Evolutionary conservation across 2,329 filamentous ascomycete species (phyloP), one percentile per base, ranked within the genome.

Genomic region (Alternaria sp.): DNA sequence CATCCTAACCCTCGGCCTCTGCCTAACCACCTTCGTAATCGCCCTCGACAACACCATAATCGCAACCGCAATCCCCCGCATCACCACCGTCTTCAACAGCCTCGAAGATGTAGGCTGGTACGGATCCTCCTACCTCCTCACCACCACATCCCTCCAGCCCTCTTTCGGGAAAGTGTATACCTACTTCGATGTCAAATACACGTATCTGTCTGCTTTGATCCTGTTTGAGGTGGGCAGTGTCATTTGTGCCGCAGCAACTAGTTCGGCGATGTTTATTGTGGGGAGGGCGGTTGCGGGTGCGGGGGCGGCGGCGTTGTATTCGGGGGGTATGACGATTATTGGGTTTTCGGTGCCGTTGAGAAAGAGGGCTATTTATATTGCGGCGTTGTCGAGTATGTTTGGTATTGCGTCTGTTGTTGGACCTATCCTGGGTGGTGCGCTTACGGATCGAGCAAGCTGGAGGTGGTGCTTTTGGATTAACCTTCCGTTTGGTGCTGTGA

Each of bases 141-240:
- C 82, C 4, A 83, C 77, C 7, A 80, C 78, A 40, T 72, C 79
- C 1, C 65, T 81, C 0, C 83, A 84, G 60, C 83, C 83, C 5
- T 81, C 81, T 2, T 85, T 81, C 45, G 85, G 83, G 25, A 85
- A 85, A 77, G 87, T 90, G 2, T 91, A 88, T 8, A 89, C 86
- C 54, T 86, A 85, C 73, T 88, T 88, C 67, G 78, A 83, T 12
- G 81, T 87, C 62, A 85, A 85, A 67, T 85, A 79, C 54, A 81
- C 81, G 1, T 89, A 85, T 70, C 77, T 88, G 6, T 75, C 80
- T 59, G 75, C 82, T 46, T 79, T 89, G 26, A n/a, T 79, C 1
- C 69, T 83, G 19, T 84, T 83, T 64, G 81, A 83, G 57, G 21
- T 88, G 1, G 87, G 87, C 2, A 87, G 84, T 0, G 67, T 86